Evolutionary conservation across 2,329 filamentous ascomycete species (phyloP).

Genomic region (Aspergillus nomiae): DNA sequence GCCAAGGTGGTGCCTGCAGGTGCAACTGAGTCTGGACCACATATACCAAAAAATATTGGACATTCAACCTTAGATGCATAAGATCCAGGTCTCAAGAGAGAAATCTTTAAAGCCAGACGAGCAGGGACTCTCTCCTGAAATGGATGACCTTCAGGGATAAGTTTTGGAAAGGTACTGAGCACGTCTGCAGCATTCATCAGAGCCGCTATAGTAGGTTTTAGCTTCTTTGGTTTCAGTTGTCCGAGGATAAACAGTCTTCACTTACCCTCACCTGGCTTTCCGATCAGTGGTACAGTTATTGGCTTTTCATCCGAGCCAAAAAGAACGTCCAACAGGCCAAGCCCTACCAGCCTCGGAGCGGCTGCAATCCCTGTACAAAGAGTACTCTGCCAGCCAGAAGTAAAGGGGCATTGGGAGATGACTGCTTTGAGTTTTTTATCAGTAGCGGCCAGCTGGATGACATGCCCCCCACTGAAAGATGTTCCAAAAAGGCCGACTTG

Average conservation of each 20-base stretch:
- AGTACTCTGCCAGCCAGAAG: background rate
- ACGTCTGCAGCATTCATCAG: background rate
- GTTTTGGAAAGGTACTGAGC: background rate
- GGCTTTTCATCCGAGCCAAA: background rate
- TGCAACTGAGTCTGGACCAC: background rate
- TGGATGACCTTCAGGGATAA: background rate
- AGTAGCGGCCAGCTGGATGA: background rate
- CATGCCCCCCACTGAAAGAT: background rate
- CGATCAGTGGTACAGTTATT: background rate
- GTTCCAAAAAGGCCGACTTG: background rate
- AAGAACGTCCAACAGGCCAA: background rate
- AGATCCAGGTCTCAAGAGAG: background rate
- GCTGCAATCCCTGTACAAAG: background rate
- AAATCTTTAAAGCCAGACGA: background rate
- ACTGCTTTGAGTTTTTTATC: background rate
- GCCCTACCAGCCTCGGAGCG: background rate
- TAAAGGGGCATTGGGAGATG: background rate
- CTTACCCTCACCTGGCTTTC: background rate
- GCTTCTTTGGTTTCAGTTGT: background rate
- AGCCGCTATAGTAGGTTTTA: background rate
- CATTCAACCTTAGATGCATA: background rate
- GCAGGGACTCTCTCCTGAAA: background rate
- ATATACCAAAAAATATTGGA: background rate
- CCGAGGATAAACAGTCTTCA: background rate
- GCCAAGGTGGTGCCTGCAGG: background rate